These are phyloP conservation scores for Cucumis melo DNA, from an alignment of 306 rosid genomes.

Conservation along the genomic window DNA sequence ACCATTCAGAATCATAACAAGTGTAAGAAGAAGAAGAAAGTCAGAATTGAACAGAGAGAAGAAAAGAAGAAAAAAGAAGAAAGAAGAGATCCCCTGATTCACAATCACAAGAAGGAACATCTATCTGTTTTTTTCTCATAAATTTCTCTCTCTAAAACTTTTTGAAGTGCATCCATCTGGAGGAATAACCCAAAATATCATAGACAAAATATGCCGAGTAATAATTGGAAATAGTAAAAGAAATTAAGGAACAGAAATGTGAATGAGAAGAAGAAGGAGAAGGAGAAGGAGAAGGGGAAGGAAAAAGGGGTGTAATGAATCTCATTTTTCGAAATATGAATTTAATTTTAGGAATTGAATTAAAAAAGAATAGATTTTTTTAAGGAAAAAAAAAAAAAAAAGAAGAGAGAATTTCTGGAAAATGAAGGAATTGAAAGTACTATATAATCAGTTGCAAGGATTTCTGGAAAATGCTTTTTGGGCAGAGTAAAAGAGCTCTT, in stretches of 20 bases:
- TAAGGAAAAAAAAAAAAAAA: neutral
- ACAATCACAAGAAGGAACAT: neutral
- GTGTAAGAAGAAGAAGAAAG: neutral
- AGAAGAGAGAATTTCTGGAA: conserved; percentile 18
- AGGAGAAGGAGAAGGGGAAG: neutral
- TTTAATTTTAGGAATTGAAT: neutral
- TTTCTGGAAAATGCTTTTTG: conserved; percentile 49
- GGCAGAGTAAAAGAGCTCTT: conserved; percentile 33
- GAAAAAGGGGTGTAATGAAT: too few species aligned
- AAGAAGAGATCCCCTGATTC: neutral
- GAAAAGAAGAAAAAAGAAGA: neutral
- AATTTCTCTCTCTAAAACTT: neutral
- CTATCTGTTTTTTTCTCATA: neutral
- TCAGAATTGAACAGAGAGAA: neutral
- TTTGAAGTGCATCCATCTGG: neutral
- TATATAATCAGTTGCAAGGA: conserved; percentile 37
- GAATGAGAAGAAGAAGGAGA: neutral
- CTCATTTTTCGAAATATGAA: neutral
- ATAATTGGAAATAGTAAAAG: conserved; percentile 8
- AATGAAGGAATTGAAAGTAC: neutral
- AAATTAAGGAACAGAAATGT: neutral
- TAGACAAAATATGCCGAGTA: neutral
- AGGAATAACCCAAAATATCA: neutral
- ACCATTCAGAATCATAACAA: neutral
- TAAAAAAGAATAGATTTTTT: neutral